phyloP scores from a whole-genome alignment of 805 yeast species.

The Candida corydali region DNA sequence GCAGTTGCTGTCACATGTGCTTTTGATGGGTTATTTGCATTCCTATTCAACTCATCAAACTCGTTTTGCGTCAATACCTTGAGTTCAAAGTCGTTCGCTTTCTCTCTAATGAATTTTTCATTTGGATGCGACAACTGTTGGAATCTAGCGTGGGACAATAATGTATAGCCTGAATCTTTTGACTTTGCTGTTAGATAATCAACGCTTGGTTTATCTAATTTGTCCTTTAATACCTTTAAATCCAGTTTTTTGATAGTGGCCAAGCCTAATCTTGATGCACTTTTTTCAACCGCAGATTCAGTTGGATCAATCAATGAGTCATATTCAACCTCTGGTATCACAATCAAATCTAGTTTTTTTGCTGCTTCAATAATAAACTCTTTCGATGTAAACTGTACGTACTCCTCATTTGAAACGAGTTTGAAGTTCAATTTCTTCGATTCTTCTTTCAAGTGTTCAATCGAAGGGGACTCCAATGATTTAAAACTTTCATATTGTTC shows the following conservation, averaged over 20 bases:
- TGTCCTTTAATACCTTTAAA: slow-evolving; percentile 13
- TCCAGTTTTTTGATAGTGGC: slow-evolving; percentile 5
- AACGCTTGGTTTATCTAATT: slow-evolving; percentile 10
- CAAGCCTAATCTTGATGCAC: slow-evolving; percentile 5
- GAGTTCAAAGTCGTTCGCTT: slow-evolving; percentile 12
- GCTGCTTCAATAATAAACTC: slow-evolving; percentile 12
- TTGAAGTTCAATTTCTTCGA: slow-evolving; percentile 19
- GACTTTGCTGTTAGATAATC: slow-evolving; percentile 18
- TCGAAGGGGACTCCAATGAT: slow-evolving; percentile 18
- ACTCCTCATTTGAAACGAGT: slow-evolving; percentile 9
- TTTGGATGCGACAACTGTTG: slow-evolving; percentile 16
- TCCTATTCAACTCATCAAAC: slow-evolving; percentile 11
- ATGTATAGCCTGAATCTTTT: slow-evolving; percentile 1
- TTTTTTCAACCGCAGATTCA: background rate
- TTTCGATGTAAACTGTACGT: slow-evolving; percentile 10
- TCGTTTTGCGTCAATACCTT: slow-evolving; percentile 8
- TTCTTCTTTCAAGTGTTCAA: slow-evolving; percentile 27
- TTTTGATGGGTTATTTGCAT: slow-evolving; percentile 28
- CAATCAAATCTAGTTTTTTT: slow-evolving; percentile 10
- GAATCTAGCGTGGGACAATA: slow-evolving; percentile 10
- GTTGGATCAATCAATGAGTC: slow-evolving; percentile 7
- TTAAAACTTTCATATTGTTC: slow-evolving; percentile 6
- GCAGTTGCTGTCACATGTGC: slow-evolving; percentile 5
- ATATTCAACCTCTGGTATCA: slow-evolving; percentile 14
- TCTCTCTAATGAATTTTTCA: slow-evolving; percentile 16